Evolutionary conservation across 768 basidiomycete species (phyloP).

Genomic region (Rhodocollybia butyracea): DNA sequence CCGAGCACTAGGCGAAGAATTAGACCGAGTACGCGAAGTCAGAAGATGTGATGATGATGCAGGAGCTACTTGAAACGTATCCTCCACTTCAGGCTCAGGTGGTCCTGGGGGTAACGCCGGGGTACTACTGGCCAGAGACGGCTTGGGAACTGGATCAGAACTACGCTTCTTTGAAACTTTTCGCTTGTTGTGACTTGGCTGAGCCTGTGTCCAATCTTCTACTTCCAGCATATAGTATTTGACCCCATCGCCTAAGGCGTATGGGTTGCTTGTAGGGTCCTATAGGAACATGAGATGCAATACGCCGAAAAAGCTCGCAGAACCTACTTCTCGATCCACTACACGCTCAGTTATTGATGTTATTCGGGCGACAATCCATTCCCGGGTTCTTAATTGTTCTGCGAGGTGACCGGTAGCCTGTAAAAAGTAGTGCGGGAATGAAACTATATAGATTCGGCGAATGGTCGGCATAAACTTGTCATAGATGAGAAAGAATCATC

Average conservation of each 20-base stretch:
- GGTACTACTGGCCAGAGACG: conserved; percentile 25
- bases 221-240: conserved; percentile 95
- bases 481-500: conserved; percentile 19
- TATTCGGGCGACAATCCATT: conserved; percentile 95
- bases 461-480: conserved; percentile 27
- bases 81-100: conserved; percentile 69
- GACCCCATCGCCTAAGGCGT: conserved; percentile 80
- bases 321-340: conserved; percentile 70
- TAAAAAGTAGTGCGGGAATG: conserved; percentile 97
- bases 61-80: conserved; percentile 62
- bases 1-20: conserved; percentile 65
- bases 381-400: conserved; percentile 85
- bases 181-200: conserved; percentile 65
- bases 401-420: conserved; percentile 82
- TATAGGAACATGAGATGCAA: conserved; percentile 23
- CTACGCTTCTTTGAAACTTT: conserved; percentile 50
- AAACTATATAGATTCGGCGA: conserved; percentile 53
- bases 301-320: background rate
- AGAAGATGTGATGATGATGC: conserved; percentile 69
- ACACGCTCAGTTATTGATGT: conserved; percentile 84
- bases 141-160: conserved; percentile 31
- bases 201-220: conserved; percentile 92
- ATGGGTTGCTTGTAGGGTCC: conserved; percentile 87
- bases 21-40: conserved; percentile 57
- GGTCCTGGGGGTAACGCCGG: conserved; percentile 56